These are phyloP conservation scores for Blastobotrys malaysiensis DNA, from an alignment of 1,139 yeast genomes.

Conservation along the genomic window DNA sequence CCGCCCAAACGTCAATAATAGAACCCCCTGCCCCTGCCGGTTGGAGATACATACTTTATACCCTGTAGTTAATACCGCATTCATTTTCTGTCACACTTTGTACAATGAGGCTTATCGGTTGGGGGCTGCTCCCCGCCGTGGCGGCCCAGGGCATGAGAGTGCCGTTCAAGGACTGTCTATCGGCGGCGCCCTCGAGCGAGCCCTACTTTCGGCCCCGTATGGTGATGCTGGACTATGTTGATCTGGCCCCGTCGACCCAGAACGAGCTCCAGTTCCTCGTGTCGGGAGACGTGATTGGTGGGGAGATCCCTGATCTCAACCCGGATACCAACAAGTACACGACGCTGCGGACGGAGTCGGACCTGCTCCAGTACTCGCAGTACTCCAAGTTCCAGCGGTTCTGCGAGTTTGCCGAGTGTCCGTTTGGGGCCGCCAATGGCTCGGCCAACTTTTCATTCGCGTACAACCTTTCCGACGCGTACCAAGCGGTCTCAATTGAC, in stretches of 20 bases:
- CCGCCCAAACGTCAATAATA: neutral
- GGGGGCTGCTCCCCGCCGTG: neutral
- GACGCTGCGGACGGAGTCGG: constrained; percentile 22
- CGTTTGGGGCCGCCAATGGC: constrained; percentile 24
- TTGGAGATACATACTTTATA: neutral
- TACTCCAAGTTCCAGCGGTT: constrained; percentile 25
- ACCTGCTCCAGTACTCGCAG: constrained; percentile 15
- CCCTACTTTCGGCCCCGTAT: constrained; percentile 11
- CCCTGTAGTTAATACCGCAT: too few species aligned
- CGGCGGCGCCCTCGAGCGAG: constrained; percentile 3
- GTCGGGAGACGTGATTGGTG: constrained; percentile 24
- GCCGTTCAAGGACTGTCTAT: constrained; percentile 9
- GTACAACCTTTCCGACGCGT: constrained; percentile 22
- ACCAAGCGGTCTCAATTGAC: constrained; percentile 29
- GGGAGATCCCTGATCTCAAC: constrained; percentile 25
- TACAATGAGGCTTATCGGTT: neutral
- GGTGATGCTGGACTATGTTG: constrained; percentile 9
- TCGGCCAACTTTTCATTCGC: constrained; percentile 21
- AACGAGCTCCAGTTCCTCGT: constrained; percentile 18
- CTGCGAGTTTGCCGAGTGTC: constrained; percentile 29
- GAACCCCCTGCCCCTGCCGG: neutral
- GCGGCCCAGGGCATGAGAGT: constrained; percentile 4
- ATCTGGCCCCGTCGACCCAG: constrained; percentile 5
- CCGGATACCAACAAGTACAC: constrained; percentile 25
- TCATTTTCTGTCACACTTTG: too few species aligned